phyloP scores from a whole-genome alignment of 768 basidiomycete species.

The Lentinula sp. region DNA sequence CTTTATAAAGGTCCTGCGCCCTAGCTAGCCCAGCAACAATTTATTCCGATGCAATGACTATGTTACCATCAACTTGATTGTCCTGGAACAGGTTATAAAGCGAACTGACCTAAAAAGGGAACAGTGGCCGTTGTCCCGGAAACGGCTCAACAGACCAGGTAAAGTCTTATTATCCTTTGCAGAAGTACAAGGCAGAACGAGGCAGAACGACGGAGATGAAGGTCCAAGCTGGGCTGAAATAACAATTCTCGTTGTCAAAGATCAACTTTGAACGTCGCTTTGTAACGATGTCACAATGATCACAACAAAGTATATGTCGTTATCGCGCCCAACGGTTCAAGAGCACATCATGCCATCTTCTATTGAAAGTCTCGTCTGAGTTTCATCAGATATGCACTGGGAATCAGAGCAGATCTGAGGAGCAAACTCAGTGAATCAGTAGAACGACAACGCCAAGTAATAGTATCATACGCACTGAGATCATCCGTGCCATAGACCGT shows the following conservation, averaged over 20 bases:
- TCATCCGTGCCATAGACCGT: neutral
- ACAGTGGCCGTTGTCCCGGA: neutral
- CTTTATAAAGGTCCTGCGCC: neutral
- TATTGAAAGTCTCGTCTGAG: neutral
- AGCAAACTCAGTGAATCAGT: neutral
- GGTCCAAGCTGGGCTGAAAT: neutral
- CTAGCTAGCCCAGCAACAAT: neutral
- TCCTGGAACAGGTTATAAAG: neutral
- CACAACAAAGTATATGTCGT: neutral
- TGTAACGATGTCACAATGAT: neutral
- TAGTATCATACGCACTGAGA: neutral
- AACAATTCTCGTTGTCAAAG: neutral
- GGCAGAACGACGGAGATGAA: neutral
- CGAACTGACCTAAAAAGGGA: neutral
- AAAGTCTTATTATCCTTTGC: neutral
- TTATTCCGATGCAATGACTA: neutral
- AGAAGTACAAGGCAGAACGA: neutral
- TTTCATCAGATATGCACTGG: neutral
- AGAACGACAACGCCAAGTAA: neutral
- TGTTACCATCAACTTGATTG: conserved; percentile 3
- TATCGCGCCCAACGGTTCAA: neutral
- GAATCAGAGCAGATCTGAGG: neutral
- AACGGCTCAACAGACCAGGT: neutral
- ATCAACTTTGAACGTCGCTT: neutral
- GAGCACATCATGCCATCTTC: neutral